Base-by-base conservation (phyloP, 345 rosid genomes). In the Conringia planisiliqua region DNA sequence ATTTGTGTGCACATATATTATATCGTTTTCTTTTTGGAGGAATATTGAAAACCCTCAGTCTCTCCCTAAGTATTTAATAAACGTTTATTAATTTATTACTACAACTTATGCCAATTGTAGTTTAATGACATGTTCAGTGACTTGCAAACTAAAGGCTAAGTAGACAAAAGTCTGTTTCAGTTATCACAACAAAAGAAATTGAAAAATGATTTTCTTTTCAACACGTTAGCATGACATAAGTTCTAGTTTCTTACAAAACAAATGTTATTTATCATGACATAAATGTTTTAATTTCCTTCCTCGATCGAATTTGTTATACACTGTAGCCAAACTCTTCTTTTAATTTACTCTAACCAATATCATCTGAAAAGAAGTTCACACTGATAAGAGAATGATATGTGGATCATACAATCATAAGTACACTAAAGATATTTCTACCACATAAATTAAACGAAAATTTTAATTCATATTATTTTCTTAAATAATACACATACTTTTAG, bases 361-460 rank as follows among this genome's bases (percentile, higher is more conserved):
- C 38, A 52, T 52, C 70, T 20, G 55, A 14, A 62, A 63, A 43
- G 14, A 65, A 44, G 24, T 43, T 56, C 46, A 17, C 26, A 43
- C 5, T 43, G 38, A 43, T 64, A 73, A 42, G 36, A 30, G 4
- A 42, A 54, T 64, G 36, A 54, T 43, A 32, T 73, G 77, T 56
- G 30, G 47, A 64, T 64, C 58, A 55, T 58, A 73, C 47, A 54
- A 24, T 32, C 38, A 43, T 43, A 55, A 32, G 65, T 44, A 44
- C 64, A 64, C 4, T n/a, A 7, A 12, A 38, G 7, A 40, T 30
- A 4, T 54, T 54, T 36, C n/a, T n/a, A 66, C 61, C 78, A 57
- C 72, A 74, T 0, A 56, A 16, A 35, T 44, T 6, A 35, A 46
- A 66, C 4, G 5, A 35, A 22, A 43, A 64, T 1, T 17, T 72